These are phyloP conservation scores for Nematocida ironsii DNA, from an alignment of 371 early-diverging fungal species.

Conservation along the genomic window DNA sequence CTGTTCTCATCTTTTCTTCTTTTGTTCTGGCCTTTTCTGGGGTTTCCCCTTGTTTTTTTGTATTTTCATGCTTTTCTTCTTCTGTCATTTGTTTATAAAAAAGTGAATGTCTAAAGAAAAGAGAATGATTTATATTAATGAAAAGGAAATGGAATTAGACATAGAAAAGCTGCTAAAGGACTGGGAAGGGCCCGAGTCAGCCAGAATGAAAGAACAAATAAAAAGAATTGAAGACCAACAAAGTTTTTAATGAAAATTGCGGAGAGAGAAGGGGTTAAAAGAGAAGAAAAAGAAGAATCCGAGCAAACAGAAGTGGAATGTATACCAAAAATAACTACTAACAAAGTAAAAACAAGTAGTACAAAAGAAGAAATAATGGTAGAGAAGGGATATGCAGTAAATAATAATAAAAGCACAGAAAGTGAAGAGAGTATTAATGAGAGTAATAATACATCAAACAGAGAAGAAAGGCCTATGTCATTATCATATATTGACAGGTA, in stretches of 20 bases:
- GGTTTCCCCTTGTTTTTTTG: background rate
- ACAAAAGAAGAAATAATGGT: constrained; percentile 4
- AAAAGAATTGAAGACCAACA: constrained; percentile 11
- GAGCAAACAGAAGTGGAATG: too few relatives aligned
- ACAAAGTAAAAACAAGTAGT: background rate
- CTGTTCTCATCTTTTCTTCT: constrained; percentile 16
- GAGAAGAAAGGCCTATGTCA: background rate
- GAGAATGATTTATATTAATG: constrained; percentile 13
- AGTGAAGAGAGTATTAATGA: background rate
- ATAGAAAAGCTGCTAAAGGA: constrained; percentile 6
- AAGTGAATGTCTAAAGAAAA: constrained; percentile 19
- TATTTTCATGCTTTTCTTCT: constrained; percentile 23
- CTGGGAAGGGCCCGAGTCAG: constrained; percentile 15
- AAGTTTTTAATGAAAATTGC: constrained; percentile 38
- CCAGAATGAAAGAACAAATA: constrained; percentile 14
- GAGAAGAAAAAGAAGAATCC: background rate
- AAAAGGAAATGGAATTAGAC: constrained; percentile 40
- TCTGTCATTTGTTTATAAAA: constrained; percentile 53
- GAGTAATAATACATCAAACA: background rate
- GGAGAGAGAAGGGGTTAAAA: background rate
- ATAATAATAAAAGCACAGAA: background rate
- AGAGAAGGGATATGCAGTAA: background rate
- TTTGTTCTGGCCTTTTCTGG: background rate
- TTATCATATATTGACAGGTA: constrained; percentile 78
- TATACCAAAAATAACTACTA: too few relatives aligned